Evolutionary conservation across 371 early-diverging fungal genomes (phyloP).

Genomic region (Mucor saturninus): DNA sequence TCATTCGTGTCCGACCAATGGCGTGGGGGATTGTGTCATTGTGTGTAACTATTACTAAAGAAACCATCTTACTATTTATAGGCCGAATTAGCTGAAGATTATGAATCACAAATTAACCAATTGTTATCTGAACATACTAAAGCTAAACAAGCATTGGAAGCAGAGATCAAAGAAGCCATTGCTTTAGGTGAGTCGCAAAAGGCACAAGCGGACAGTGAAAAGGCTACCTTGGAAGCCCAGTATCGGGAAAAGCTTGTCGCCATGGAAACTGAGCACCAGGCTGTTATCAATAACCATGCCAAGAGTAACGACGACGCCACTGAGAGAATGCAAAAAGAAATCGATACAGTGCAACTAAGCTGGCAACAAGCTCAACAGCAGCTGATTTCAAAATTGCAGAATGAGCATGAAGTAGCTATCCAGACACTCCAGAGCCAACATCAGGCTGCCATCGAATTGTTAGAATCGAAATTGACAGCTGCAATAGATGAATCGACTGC

Average conservation of each 20-base stretch:
- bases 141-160: constrained; percentile 17
- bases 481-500: constrained; percentile 1
- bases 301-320: constrained; percentile 39
- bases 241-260: constrained; percentile 20
- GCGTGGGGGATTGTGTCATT: constrained; percentile 3
- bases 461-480: constrained; percentile 10
- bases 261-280: constrained; percentile 17
- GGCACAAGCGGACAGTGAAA: constrained; percentile 7
- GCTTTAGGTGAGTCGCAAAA: constrained; percentile 8
- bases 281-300: constrained; percentile 25
- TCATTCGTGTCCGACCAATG: neutral
- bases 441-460: constrained; percentile 9
- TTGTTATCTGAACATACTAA: constrained; percentile 24
- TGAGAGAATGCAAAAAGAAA: constrained; percentile 40
- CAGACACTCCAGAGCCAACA: constrained; percentile 16
- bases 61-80: constrained; percentile 3
- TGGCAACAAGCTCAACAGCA: constrained; percentile 28
- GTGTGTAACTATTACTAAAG: neutral
- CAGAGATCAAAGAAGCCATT: constrained; percentile 13
- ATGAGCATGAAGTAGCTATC: constrained; percentile 20
- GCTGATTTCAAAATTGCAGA: constrained; percentile 7
- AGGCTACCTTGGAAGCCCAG: constrained; percentile 12
- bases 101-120: constrained; percentile 26
- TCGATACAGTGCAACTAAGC: constrained; percentile 28
- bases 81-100: constrained; percentile 27